phyloP scores from a whole-genome alignment of 2,329 filamentous ascomycete species.

The Aspergillus amoenus region DNA sequence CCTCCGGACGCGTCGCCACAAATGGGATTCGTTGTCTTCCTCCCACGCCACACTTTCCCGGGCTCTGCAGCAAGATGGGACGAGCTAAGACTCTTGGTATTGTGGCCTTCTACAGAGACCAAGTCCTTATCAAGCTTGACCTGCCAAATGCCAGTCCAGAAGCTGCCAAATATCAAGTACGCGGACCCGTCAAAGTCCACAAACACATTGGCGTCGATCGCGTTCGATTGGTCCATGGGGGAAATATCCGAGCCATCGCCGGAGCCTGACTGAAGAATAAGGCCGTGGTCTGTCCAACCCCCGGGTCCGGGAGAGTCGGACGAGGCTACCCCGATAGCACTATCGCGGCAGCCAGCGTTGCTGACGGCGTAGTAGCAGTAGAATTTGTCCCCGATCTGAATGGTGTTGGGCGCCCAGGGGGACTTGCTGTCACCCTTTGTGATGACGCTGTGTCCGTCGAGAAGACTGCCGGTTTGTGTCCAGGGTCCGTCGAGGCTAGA shows the following conservation, averaged over 20 bases:
- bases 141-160: slow-evolving; percentile 67
- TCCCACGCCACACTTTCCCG: slow-evolving; percentile 16
- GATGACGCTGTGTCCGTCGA: slow-evolving; percentile 33
- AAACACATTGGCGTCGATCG: slow-evolving; percentile 60
- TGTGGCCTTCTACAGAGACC: slow-evolving; percentile 18
- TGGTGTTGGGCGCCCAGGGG: slow-evolving; percentile 61
- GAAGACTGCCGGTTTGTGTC: slow-evolving; percentile 11
- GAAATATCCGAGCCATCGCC: slow-evolving; percentile 26
- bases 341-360: slow-evolving; percentile 60
- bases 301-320: slow-evolving; percentile 39
- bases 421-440: slow-evolving; percentile 31
- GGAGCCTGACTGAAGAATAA: slow-evolving; percentile 34
- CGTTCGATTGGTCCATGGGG: slow-evolving; percentile 52
- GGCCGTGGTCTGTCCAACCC: slow-evolving; percentile 37
- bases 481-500: slow-evolving; percentile 32
- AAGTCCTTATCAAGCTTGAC: slow-evolving; percentile 46
- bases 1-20: slow-evolving; percentile 31
- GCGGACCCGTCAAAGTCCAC: slow-evolving; percentile 36
- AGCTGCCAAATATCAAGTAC: slow-evolving; percentile 64
- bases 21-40: slow-evolving; percentile 23
- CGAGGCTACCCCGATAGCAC: slow-evolving; percentile 61
- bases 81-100: slow-evolving; percentile 20
- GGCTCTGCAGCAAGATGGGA: slow-evolving; percentile 32
- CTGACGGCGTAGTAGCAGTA: slow-evolving; percentile 67
- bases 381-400: slow-evolving; percentile 56